Base-by-base conservation (phyloP, 2,329 filamentous ascomycete genomes). In the Cladosporium cucumerinum region DNA sequence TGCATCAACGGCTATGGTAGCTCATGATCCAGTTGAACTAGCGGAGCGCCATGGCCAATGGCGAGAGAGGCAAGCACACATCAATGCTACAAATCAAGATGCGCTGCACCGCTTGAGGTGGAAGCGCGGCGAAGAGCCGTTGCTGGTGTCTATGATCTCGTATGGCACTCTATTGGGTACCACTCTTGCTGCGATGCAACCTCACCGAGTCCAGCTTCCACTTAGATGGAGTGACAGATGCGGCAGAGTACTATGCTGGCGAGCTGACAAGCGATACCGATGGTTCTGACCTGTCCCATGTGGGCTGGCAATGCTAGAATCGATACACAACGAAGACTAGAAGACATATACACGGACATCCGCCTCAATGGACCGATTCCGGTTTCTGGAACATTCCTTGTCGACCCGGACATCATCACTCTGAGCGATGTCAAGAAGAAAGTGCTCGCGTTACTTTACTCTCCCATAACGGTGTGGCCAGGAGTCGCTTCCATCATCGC, bases 161-260 rank as follows among this genome's bases (percentile, higher is more conserved):
- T 39, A 39, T 39, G 36, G 36, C 16, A 39, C 36, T 6, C 1
- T 39, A 16, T n/a, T 39, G 36, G 76, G 73, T 18, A 77, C 77
- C 28, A 78, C 76, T 1, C 77, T 78, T 57, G 76, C 77, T 23
- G 72, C 75, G 1, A 73, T 79, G 71, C 77, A 75, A 58, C 77
- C 76, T 2, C 71, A 73, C 23, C 66, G 73, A 5, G 71, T 78
- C 16, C 75, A 73, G 72, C 28, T 69, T 78, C 58, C 71, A 75
- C 26, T 66, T 83, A 1, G 81, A 84, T 65, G 80, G 78, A 21
- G 62, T 67, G 14, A n/a, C 46, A n/a, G 54, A 57, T 55, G 48
- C 54, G 18, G 65, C 60, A 39, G 14, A 39, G 36, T 39, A 39
- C 16, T 39, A 39, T n/a, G 36, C 36, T n/a, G 36, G 36, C 16